These are phyloP conservation scores for Hymenoscyphus repandus DNA, from an alignment of 2,329 filamentous ascomycete species.

Conservation along the genomic window DNA sequence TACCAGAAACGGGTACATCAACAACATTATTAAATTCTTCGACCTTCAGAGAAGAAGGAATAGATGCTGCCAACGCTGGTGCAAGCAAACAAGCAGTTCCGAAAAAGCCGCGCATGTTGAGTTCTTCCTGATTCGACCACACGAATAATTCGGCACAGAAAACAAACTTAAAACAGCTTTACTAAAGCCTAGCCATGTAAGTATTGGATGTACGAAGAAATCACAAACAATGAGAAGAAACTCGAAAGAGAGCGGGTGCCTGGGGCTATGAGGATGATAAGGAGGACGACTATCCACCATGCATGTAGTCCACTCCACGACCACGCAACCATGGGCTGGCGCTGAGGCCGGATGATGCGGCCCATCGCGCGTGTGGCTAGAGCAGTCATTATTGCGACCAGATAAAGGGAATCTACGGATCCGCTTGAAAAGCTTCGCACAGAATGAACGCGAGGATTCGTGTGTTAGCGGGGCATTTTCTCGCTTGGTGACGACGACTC, in stretches of 20 bases:
- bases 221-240: background rate
- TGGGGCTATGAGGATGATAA: background rate
- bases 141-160: background rate
- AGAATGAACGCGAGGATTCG: background rate
- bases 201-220: background rate
- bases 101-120: constrained; percentile 29
- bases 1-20: constrained; percentile 1
- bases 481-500: too few species aligned
- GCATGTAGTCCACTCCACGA: background rate
- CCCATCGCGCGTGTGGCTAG: background rate
- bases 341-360: background rate
- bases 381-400: too few species aligned
- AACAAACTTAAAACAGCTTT: background rate
- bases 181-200: constrained; percentile 4
- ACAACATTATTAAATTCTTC: constrained; percentile 5
- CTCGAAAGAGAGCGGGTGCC: background rate
- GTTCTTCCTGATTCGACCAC: background rate
- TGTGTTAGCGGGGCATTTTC: background rate
- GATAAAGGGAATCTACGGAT: background rate
- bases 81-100: constrained; percentile 28
- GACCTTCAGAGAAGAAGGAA: constrained; percentile 13
- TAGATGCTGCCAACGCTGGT: constrained; percentile 22
- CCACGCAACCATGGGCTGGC: too few species aligned
- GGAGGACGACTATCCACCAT: too few species aligned
- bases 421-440: background rate